A percentile compares a stretch with the other conserved stretches of the same genome.
These are phyloP conservation scores for Lactarius pseudohatsudake DNA, from an alignment of 768 basidiomycete genomes.

Conservation along the genomic window DNA sequence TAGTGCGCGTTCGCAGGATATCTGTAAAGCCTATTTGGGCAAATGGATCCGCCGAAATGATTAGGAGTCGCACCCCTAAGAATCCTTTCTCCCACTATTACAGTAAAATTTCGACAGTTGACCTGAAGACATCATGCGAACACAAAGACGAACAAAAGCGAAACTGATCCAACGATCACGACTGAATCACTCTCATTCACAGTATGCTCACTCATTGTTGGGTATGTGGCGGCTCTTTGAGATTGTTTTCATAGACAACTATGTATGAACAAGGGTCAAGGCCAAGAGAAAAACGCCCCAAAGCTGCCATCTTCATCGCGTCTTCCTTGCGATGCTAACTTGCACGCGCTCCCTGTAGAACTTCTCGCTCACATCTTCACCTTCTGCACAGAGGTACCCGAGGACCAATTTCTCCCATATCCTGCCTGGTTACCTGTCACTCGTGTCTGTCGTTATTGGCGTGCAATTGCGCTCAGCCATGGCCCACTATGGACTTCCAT, in stretches of 20 bases:
- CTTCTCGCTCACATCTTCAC: background rate
- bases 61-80: too few relatives aligned
- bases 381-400: background rate
- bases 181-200: background rate
- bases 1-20: too few relatives aligned
- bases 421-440: background rate
- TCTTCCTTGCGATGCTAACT: too few relatives aligned
- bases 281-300: background rate
- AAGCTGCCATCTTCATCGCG: background rate
- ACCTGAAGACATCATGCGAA: background rate
- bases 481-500: conserved; percentile 1
- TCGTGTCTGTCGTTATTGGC: conserved; percentile 8
- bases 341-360: background rate
- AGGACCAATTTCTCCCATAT: background rate
- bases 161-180: too few relatives aligned
- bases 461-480: background rate
- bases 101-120: too few relatives aligned
- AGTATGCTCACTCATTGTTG: background rate
- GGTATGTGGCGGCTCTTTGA: background rate
- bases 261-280: background rate
- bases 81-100: too few relatives aligned
- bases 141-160: background rate
- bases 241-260: background rate
- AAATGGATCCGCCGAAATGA: too few relatives aligned
- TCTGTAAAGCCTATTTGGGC: too few relatives aligned